Evolutionary conservation across 495 filamentous ascomycete species (phyloP), one percentile per base, ranked within the genome.

Genomic region (Parmelia sp.): DNA sequence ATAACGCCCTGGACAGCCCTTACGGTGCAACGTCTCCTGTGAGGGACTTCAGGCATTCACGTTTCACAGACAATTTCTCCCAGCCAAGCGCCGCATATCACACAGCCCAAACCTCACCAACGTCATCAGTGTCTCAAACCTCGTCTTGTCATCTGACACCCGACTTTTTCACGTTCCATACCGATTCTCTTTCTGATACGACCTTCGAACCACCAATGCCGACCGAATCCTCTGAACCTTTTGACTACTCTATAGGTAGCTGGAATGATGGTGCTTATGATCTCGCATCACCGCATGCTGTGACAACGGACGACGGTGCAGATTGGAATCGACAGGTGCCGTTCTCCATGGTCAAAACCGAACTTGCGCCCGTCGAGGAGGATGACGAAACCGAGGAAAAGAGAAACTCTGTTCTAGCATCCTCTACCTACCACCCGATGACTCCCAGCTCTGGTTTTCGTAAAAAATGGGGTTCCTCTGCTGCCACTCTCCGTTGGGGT

Each of bases 321-420:
- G 79, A 56, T 78, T 78, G 70, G 72, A 78, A 35, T 70, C 84
- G 58, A 71, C 80, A 31, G 72, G 75, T 62, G 76, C 80, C 39
- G 70, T 81, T 68, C 64, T 70, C 70, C n/a, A 71, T 63, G 55
- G 75, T 74, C 47, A 77, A 77, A 39, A 74, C 77, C 29, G 76
- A 83, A 31, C 71, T 91, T 36, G 79, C 85, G 44, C 80, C 91
- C 64, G 88, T 94, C 4, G 90, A 95, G 71, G 90, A 92, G 69
- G 83, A 86, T 49, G 89, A 92, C 51, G 59, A 57, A 14, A 59
- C 45, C 8, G 49, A 65, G 21, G 58, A 57, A 15, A 65, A 40
- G 57, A 55, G 58, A 61, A 62, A 42, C 64, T 69, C 65, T 4
- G 59, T 57, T 12, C 19, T 74, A 77, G 69, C 66, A n/a, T 58